Conservation (phyloP, 768 basidiomycete species). For the Roridomyces roridus region DNA sequence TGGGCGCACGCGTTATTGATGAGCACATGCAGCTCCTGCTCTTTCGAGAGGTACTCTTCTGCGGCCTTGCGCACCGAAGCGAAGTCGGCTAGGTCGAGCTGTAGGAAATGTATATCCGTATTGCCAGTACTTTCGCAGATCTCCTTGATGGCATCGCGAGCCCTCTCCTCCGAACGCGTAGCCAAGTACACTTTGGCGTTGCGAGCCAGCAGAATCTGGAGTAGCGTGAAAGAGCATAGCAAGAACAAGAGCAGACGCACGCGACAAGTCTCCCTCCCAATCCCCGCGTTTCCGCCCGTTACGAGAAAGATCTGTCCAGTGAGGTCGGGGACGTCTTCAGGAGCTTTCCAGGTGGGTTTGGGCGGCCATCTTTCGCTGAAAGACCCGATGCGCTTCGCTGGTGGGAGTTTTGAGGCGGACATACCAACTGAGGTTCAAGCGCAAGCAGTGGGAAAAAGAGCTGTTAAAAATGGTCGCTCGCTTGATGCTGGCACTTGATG, state of each 20-base stretch:
- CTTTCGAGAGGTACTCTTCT: conserved; percentile 37
- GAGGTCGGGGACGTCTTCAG: conserved; percentile 39
- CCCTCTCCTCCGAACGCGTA: conserved; percentile 39
- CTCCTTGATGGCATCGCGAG: conserved; percentile 43
- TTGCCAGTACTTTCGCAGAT: conserved; percentile 49
- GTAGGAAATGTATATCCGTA: conserved; percentile 39
- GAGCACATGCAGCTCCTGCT: conserved; percentile 40
- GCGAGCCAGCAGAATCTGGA: conserved; percentile 42
- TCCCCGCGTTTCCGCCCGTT: conserved; percentile 32
- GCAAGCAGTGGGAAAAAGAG: background rate
- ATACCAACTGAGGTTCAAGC: too few relatives aligned
- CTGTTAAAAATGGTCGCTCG: too few relatives aligned
- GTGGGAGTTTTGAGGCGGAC: conserved; percentile 2
- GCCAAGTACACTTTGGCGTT: conserved; percentile 59
- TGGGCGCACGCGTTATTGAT: conserved; percentile 38
- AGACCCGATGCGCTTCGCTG: conserved; percentile 18
- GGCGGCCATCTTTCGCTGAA: conserved; percentile 31
- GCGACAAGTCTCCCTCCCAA: conserved; percentile 30
- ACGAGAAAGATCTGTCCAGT: conserved; percentile 39
- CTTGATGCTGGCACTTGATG: too few relatives aligned
- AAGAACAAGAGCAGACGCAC: background rate
- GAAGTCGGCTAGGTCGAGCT: conserved; percentile 42
- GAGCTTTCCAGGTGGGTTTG: conserved; percentile 30
- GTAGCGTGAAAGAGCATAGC: too few relatives aligned
- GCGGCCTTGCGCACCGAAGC: conserved; percentile 36